These are phyloP conservation scores for Termitomyces sp. DNA, from an alignment of 768 basidiomycete species.

Conservation along the genomic window DNA sequence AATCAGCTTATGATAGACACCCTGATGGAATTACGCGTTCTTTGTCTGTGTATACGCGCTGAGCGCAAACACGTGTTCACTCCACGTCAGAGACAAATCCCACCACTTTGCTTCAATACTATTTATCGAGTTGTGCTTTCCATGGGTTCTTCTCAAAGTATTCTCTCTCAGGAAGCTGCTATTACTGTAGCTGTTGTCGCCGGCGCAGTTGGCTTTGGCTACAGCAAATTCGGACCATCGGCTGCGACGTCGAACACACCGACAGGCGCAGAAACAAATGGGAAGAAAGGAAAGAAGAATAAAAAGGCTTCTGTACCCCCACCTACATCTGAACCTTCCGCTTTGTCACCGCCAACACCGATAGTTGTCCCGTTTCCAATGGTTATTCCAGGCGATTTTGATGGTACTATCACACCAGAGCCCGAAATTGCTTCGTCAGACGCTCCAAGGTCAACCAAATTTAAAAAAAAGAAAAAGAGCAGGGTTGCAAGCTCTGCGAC, in stretches of 20 bases:
- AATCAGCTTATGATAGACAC: no score
- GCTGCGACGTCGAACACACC: not conserved
- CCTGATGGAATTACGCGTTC: conserved; percentile 12
- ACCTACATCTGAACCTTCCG: not conserved
- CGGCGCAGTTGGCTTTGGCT: conserved; percentile 37
- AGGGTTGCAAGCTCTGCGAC: conserved; percentile 19
- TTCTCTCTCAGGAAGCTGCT: conserved; percentile 32
- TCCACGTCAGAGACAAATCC: conserved; percentile 18
- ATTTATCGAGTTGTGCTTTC: not conserved
- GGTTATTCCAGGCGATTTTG: conserved; percentile 44
- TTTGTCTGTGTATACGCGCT: conserved; percentile 19
- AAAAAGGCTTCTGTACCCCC: not conserved
- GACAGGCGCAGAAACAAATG: not conserved
- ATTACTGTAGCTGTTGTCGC: conserved; percentile 33
- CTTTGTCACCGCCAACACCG: conserved; percentile 3
- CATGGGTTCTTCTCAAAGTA: conserved; percentile 47
- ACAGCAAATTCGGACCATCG: conserved; percentile 22
- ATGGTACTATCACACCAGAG: conserved; percentile 11
- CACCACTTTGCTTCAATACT: not conserved
- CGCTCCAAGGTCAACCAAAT: conserved; percentile 7
- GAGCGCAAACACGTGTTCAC: conserved; percentile 15
- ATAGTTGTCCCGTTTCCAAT: conserved; percentile 28
- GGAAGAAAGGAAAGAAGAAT: conserved; percentile 21
- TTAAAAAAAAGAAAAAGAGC: conserved; percentile 28
- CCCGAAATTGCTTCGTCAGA: not conserved